These are phyloP conservation scores for Pilasporangium apinafurcum DNA, from an alignment of 352 stramenopile genomes.

Conservation along the genomic window DNA sequence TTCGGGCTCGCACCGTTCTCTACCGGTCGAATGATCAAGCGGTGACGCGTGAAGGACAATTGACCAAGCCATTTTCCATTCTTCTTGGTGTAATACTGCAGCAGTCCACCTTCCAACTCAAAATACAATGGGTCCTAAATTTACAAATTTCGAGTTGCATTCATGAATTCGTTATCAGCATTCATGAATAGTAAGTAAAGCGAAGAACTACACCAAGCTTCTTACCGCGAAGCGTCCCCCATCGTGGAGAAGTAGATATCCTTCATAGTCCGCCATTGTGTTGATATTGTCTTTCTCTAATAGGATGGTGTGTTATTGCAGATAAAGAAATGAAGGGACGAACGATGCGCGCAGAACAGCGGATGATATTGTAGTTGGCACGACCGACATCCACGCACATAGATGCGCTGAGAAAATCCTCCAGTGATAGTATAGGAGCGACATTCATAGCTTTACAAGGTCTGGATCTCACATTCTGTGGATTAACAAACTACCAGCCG, in stretches of 20 bases:
- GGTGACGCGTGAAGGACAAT: constrained; percentile 69
- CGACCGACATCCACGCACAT: too few relatives aligned
- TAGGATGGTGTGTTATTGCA: too few relatives aligned
- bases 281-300: too few relatives aligned
- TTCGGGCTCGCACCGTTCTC: constrained; percentile 38
- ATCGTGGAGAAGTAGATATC: constrained; percentile 70
- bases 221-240: constrained; percentile 1
- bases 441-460: too few relatives aligned
- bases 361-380: too few relatives aligned
- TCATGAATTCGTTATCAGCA: background rate
- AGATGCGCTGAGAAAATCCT: too few relatives aligned
- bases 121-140: constrained; percentile 70
- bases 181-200: background rate
- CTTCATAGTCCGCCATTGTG: constrained; percentile 77
- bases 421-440: too few relatives aligned
- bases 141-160: constrained; percentile 2
- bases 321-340: too few relatives aligned
- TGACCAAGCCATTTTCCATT: constrained; percentile 63
- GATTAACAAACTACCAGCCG: too few relatives aligned
- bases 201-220: background rate
- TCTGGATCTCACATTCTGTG: too few relatives aligned
- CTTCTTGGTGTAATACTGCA: constrained; percentile 74
- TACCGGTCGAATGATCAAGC: constrained; percentile 40
- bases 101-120: constrained; percentile 57
- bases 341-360: too few relatives aligned